phyloP scores from a whole-genome alignment of 441 rosid genomes.

The Geranium incanum region DNA sequence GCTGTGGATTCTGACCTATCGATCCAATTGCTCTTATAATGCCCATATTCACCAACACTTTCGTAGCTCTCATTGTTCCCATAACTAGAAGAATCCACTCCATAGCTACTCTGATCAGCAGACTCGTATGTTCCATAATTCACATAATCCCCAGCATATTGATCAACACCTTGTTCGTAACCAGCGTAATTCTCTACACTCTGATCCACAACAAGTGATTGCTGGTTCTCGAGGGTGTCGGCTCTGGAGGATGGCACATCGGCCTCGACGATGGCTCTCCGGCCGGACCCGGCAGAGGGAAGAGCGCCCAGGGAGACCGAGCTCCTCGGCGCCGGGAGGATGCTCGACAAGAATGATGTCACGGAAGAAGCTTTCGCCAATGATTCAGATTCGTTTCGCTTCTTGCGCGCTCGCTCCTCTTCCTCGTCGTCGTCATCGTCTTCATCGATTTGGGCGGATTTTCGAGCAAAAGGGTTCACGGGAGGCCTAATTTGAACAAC shows the following conservation, averaged over 20 bases:
- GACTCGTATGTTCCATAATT: conserved; percentile 19
- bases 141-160: conserved; percentile 12
- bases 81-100: conserved; percentile 24
- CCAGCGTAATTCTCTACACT: conserved; percentile 18
- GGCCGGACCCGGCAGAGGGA: conserved; percentile 45
- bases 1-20: conserved; percentile 22
- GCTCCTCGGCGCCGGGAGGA: conserved; percentile 74
- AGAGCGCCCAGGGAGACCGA: conserved; percentile 55
- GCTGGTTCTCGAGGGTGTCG: conserved; percentile 7
- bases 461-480: conserved; percentile 22
- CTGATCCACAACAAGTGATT: conserved; percentile 9
- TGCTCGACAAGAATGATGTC: conserved; percentile 56
- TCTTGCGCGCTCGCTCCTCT: conserved; percentile 39
- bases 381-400: conserved; percentile 29
- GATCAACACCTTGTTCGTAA: conserved; percentile 19
- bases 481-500: conserved; percentile 72
- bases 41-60: conserved; percentile 26
- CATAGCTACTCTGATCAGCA: conserved; percentile 19
- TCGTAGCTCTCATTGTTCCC: conserved; percentile 26
- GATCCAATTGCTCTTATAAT: conserved; percentile 34
- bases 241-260: conserved; percentile 29
- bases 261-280: conserved; percentile 56
- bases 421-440: conserved; percentile 48
- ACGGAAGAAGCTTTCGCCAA: conserved; percentile 36
- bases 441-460: conserved; percentile 28